Percentiles rank a stretch among this genome's conserved stretches.
These are phyloP conservation scores for Backusella macrospora DNA, from an alignment of 192 early-diverging fungal genomes.

Conservation along the genomic window DNA sequence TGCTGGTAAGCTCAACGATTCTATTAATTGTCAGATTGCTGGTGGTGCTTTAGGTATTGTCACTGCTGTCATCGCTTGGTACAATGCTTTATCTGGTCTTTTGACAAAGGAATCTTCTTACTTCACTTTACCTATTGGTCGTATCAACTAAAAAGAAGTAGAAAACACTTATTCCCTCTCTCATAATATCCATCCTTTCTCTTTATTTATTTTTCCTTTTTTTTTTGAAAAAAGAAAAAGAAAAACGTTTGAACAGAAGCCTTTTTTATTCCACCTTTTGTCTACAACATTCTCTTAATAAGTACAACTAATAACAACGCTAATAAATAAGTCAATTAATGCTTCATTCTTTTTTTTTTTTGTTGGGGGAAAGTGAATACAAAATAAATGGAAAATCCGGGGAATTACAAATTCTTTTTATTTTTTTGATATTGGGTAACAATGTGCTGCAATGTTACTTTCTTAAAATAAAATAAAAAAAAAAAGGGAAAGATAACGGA, in stretches of 20 bases:
- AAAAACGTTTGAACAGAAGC: too few species aligned
- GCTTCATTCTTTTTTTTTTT: too few species aligned
- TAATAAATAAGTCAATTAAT: not conserved
- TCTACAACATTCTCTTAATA: too few species aligned
- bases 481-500: too few species aligned
- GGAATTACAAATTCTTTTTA: not conserved
- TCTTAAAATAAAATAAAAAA: too few species aligned
- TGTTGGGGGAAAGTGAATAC: not conserved
- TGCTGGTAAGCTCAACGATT: slow-evolving; percentile 61
- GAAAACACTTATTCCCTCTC: not conserved
- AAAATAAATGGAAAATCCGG: slow-evolving; percentile 2
- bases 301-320: not conserved
- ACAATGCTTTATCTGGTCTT: slow-evolving; percentile 67
- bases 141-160: slow-evolving; percentile 29
- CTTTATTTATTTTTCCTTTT: not conserved
- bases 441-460: not conserved
- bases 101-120: slow-evolving; percentile 57
- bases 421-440: not conserved
- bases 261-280: too few species aligned
- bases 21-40: slow-evolving; percentile 52
- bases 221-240: too few species aligned
- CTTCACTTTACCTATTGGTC: slow-evolving; percentile 53
- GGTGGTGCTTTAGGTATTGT: slow-evolving; percentile 75
- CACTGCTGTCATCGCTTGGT: slow-evolving; percentile 79
- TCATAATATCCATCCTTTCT: not conserved